Evolutionary conservation across 768 basidiomycete species (phyloP), one percentile per base, ranked within the genome.

Genomic region (Mycena capillaripes): DNA sequence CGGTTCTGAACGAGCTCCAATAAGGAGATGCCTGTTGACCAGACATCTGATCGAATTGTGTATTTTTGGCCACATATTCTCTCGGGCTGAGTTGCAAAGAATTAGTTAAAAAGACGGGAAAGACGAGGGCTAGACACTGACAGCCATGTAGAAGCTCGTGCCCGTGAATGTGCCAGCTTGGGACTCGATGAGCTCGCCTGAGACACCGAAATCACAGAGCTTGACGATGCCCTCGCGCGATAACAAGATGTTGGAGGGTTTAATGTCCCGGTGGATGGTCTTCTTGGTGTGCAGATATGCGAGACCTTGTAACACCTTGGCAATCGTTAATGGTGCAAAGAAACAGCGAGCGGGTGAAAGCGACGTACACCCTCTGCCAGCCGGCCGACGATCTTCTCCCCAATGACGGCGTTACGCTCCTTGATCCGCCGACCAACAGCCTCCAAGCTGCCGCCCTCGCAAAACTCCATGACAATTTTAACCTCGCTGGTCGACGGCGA

Each of bases 81-180:
- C 82, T 98, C 97, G 58, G 97, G 97, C 95, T 70, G 61, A 96
- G 68, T 42, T 9, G 70, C 69, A 70, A 50, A 57, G 62, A 66
- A 72, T 62, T 57, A 65, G 36, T 27, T 40, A 56, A 32, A 46
- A 66, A n/a, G 63, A n/a, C 30, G 48, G 29, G 25, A 72, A 36
- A 25, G 48, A 40, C 8, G 42, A 21, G 44, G 66, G 55, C 34
- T 48, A 59, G 27, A 25, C 32, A 90, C 97, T 82, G 78, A 98
- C 97, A 75, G 98, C 97, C 97, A 99, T 99, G 83, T 99, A 99
- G 75, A 95, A 94, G 79, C 96, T 96, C 52, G 97, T 99, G 9
- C 98, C 98, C 1, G 97, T 99, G 79, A 98, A 99, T 0, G 98
- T 99, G 64, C 95, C 95, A 19, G 98, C 98, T 73, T 94, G 82